A percentile compares a stretch with the other conserved stretches of the same genome.
phyloP scores from a whole-genome alignment of 1,139 yeast genomes.

The Blastobotrys capitulatus region DNA sequence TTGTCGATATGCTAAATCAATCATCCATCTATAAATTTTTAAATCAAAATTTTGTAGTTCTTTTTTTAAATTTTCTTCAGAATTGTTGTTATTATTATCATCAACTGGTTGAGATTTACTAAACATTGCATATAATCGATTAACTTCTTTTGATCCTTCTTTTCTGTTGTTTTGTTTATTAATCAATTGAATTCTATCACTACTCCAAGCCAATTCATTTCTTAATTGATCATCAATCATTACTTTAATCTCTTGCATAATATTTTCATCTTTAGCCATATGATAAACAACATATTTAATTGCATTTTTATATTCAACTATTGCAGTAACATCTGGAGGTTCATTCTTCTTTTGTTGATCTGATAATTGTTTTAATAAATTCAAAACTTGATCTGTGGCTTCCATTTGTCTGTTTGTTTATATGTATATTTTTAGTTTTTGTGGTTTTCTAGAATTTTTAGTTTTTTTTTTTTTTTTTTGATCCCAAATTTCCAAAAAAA shows the following conservation, averaged over 20 bases:
- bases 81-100: background rate
- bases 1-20: conserved; percentile 17
- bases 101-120: conserved; percentile 11
- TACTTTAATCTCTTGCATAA: conserved; percentile 18
- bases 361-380: conserved; percentile 18
- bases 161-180: conserved; percentile 14
- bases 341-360: conserved; percentile 14
- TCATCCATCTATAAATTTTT: conserved; percentile 18
- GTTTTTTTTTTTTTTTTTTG: background rate
- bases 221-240: conserved; percentile 23
- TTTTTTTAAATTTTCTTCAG: conserved; percentile 2
- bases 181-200: conserved; percentile 17
- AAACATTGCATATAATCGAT: conserved; percentile 18
- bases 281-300: conserved; percentile 23
- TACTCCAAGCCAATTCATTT: conserved; percentile 22
- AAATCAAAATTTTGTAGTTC: conserved; percentile 18
- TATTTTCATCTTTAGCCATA: conserved; percentile 17
- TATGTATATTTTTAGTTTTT: background rate
- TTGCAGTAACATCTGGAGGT: conserved; percentile 19
- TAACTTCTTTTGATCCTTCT: conserved; percentile 19
- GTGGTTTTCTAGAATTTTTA: background rate
- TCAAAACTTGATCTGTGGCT: conserved; percentile 7
- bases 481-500: background rate
- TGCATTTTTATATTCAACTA: conserved; percentile 24
- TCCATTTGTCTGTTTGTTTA: background rate